Evolutionary conservation across 1,284 basidiomycete species (phyloP).

Genomic region (Apiotrichum gracile): DNA sequence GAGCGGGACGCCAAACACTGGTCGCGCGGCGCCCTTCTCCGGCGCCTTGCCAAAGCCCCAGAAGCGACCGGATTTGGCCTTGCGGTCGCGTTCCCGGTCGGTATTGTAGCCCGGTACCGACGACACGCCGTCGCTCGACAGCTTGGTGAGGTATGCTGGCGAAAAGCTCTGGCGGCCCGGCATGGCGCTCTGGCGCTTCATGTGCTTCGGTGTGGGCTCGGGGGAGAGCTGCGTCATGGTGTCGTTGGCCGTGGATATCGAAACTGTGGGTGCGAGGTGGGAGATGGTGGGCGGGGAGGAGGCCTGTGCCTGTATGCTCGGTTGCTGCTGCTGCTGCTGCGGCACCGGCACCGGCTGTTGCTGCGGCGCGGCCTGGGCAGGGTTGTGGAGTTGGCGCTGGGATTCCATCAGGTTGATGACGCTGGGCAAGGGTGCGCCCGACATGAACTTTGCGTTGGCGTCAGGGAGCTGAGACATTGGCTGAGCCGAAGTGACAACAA

Average conservation of each 20-base stretch:
- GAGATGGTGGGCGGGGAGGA: background rate
- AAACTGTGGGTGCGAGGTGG: background rate
- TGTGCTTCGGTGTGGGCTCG: conserved; percentile 24
- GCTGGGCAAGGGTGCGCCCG: conserved; percentile 47
- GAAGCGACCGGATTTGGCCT: conserved; percentile 81
- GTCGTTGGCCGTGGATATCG: background rate
- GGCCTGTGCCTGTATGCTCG: conserved; percentile 2
- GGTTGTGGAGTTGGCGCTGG: conserved; percentile 15
- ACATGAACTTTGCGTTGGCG: conserved; percentile 57
- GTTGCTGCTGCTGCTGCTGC: background rate
- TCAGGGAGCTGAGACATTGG: conserved; percentile 60
- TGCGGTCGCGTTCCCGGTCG: conserved; percentile 64
- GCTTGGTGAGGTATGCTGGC: conserved; percentile 39
- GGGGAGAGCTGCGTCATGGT: background rate
- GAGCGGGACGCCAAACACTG: conserved; percentile 84
- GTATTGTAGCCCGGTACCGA: conserved; percentile 26
- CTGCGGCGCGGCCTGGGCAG: conserved; percentile 16
- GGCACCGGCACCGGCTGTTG: background rate
- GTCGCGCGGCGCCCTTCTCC: conserved; percentile 53
- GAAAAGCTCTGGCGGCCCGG: conserved; percentile 30
- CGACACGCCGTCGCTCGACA: conserved; percentile 32
- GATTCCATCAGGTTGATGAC: conserved; percentile 45
- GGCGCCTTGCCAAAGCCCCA: conserved; percentile 62
- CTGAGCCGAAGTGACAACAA: conserved; percentile 54
- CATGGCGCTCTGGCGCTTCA: conserved; percentile 41